A percentile compares a stretch with the other conserved stretches of the same genome.
Evolutionary conservation across 1,139 yeast genomes (phyloP).

Genomic region (Saccharomycopsis phalli): DNA sequence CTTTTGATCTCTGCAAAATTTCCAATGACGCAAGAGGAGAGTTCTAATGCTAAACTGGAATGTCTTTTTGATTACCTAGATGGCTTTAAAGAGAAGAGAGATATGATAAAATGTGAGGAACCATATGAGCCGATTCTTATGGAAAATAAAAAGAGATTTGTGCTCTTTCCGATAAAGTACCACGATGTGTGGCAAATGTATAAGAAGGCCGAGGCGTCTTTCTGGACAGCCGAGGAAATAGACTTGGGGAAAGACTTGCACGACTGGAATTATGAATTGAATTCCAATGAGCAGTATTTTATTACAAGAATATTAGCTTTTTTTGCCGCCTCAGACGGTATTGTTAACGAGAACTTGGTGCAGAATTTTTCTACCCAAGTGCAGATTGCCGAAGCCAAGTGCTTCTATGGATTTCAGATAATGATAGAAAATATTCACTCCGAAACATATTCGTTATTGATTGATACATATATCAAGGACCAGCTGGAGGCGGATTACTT

Average conservation of each 20-base stretch:
- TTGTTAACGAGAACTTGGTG: constrained; percentile 92
- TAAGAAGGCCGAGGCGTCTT: constrained; percentile 97
- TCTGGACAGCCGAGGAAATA: constrained; percentile 99
- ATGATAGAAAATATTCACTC: constrained; percentile 99
- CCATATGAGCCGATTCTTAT: constrained; percentile 63
- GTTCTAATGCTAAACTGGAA: no score
- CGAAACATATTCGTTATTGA: constrained; percentile 89
- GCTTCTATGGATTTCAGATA: constrained; percentile 98
- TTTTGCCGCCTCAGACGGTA: constrained; percentile 97
- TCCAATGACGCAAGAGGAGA: no score
- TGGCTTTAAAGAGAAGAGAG: neutral
- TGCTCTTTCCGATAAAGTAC: constrained; percentile 92
- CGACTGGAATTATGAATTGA: constrained; percentile 84
- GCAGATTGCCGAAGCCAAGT: constrained; percentile 95
- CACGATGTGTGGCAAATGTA: constrained; percentile 99
- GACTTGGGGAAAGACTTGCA: constrained; percentile 84
- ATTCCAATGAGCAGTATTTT: constrained; percentile 84
- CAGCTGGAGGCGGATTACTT: constrained; percentile 82
- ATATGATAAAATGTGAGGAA: neutral
- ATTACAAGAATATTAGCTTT: constrained; percentile 91
- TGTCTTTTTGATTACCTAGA: neutral
- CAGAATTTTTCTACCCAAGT: constrained; percentile 97
- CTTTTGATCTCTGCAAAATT: no score
- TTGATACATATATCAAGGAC: constrained; percentile 92
- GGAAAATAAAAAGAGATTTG: constrained; percentile 88